Conservation (phyloP, 129 eudicot genomes). For the Chrysanthemum lavandulifolium region DNA sequence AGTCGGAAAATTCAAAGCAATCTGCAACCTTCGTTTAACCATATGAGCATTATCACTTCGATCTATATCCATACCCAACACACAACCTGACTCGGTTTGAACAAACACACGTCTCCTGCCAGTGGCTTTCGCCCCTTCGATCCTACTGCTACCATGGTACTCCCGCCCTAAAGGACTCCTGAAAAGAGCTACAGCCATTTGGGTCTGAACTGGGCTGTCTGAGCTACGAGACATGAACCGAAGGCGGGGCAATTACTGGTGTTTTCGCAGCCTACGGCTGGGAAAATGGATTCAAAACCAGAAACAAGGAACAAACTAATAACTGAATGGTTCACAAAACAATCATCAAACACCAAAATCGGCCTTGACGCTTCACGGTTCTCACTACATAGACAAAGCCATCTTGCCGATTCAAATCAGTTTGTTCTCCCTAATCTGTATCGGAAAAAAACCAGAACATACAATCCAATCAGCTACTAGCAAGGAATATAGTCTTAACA, state of each 20-base stretch:
- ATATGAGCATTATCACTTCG: constrained; percentile 85
- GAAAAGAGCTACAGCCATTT: constrained; percentile 78
- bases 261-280: not conserved
- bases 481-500: not conserved
- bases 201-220: constrained; percentile 97
- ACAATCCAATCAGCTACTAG: constrained; percentile 8
- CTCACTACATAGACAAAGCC: constrained; percentile 11
- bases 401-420: constrained; percentile 22
- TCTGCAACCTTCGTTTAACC: constrained; percentile 79
- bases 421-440: constrained; percentile 34
- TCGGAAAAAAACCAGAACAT: not conserved
- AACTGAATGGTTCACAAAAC: constrained; percentile 9
- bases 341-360: constrained; percentile 31
- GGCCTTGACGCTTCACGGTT: constrained; percentile 7
- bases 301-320: constrained; percentile 33
- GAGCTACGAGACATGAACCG: constrained; percentile 61
- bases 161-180: constrained; percentile 70
- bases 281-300: constrained; percentile 24
- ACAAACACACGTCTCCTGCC: constrained; percentile 92
- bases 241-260: constrained; percentile 13
- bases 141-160: constrained; percentile 55
- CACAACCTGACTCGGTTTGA: constrained; percentile 90
- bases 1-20: constrained; percentile 71
- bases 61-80: constrained; percentile 88
- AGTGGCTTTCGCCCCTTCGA: constrained; percentile 59